Percentiles rank a stretch among this genome's conserved stretches.
Evolutionary conservation across 2,329 filamentous ascomycete species (phyloP).

Genomic region (Cladosporium halotolerans): DNA sequence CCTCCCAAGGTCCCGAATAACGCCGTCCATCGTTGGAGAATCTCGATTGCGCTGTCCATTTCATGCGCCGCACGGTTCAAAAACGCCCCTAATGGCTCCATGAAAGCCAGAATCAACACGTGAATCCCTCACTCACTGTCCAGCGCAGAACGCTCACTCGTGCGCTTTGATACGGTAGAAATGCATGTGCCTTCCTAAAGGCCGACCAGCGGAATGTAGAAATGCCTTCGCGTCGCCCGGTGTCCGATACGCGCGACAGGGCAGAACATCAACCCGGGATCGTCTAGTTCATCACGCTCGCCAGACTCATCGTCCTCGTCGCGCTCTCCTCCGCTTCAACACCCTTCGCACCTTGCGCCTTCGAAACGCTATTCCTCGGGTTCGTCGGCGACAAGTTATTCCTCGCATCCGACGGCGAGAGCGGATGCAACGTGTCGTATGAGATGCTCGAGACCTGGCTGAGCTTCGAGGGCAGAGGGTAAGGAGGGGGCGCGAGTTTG

Average conservation of each 20-base stretch:
- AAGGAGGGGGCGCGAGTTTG: constrained; percentile 14
- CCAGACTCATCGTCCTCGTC: neutral
- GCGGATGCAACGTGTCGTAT: constrained; percentile 19
- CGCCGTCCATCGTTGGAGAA: no score
- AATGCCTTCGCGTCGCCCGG: neutral
- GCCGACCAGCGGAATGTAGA: neutral
- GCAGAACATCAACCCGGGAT: neutral
- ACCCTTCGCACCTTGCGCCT: no score
- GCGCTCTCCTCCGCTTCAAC: neutral
- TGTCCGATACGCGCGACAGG: neutral
- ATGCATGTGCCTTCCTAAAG: no score
- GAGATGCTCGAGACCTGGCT: constrained; percentile 21
- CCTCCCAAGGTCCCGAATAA: no score
- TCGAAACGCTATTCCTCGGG: neutral
- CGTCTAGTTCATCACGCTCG: constrained; percentile 4
- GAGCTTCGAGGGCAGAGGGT: constrained; percentile 24
- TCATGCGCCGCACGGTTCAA: no score
- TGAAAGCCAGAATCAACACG: no score
- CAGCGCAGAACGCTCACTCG: no score
- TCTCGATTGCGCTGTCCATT: no score
- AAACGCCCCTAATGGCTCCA: no score
- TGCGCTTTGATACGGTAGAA: no score
- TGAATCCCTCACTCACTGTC: no score
- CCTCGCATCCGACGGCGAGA: constrained; percentile 20
- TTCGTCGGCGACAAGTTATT: constrained; percentile 18